Conservation (phyloP, 2,329 filamentous ascomycete species). For the Cytospora mali region DNA sequence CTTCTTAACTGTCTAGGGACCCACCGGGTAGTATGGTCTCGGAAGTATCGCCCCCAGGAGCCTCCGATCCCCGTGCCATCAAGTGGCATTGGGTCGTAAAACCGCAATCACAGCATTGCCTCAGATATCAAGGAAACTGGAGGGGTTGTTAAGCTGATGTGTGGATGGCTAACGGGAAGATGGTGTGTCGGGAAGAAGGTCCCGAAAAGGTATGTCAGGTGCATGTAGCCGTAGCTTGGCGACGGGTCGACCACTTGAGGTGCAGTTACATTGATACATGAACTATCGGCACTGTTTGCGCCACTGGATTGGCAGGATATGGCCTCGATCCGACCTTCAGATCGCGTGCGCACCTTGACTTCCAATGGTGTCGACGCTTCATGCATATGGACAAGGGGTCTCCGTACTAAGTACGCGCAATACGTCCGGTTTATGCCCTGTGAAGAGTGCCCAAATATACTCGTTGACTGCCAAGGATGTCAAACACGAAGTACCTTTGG, state of each 20-base stretch:
- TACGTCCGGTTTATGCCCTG: not conserved
- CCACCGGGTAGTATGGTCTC: not conserved
- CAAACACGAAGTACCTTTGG: not conserved
- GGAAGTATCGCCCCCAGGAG: not conserved
- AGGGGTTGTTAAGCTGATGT: not conserved
- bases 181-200: conserved; percentile 1
- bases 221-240: not conserved
- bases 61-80: not conserved
- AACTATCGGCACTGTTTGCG: not conserved
- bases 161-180: not conserved
- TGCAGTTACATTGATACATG: not conserved
- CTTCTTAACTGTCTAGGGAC: no score
- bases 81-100: not conserved
- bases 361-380: not conserved
- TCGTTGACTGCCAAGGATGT: not conserved
- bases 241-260: not conserved
- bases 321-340: not conserved
- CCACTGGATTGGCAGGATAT: not conserved
- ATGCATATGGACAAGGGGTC: not conserved
- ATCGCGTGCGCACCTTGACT: not conserved
- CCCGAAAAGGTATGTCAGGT: conserved; percentile 17
- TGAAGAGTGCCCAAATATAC: not conserved
- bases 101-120: not conserved
- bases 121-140: not conserved
- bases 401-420: not conserved